phyloP scores from a whole-genome alignment of 441 rosid genomes.

The Adansonia rubrostipa region DNA sequence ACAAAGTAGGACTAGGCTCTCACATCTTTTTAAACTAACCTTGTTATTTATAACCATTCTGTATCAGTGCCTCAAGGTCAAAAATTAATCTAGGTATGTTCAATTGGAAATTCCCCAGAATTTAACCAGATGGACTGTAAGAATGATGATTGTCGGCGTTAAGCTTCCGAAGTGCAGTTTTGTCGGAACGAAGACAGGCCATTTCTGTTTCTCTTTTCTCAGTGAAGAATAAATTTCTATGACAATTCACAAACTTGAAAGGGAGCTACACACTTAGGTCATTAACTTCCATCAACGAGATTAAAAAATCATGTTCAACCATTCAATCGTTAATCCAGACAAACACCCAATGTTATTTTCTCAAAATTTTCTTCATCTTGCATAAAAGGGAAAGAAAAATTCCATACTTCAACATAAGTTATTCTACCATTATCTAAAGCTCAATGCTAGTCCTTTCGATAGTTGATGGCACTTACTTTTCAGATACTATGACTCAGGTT shows the following conservation, averaged over 20 bases:
- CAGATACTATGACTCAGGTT: too few relatives aligned
- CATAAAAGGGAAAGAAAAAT: not conserved
- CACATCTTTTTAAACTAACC: not conserved
- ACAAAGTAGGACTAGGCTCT: not conserved
- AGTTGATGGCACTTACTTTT: not conserved
- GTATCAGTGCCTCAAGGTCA: not conserved
- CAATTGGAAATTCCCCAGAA: slow-evolving; percentile 5
- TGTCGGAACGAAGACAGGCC: too few relatives aligned
- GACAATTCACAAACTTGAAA: too few relatives aligned
- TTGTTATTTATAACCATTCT: too few relatives aligned
- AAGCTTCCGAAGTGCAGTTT: not conserved
- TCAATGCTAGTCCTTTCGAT: not conserved
- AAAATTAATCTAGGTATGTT: not conserved
- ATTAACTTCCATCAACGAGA: too few relatives aligned
- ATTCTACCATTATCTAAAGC: not conserved
- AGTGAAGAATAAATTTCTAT: too few relatives aligned
- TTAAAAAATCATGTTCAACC: too few relatives aligned
- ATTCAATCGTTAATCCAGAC: too few relatives aligned
- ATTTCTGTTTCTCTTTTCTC: too few relatives aligned
- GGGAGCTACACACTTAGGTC: too few relatives aligned
- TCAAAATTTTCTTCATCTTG: not conserved
- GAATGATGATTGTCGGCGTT: not conserved
- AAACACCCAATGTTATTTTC: not conserved
- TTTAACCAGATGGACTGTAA: not conserved
- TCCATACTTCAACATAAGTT: not conserved